Base-by-base conservation (phyloP, 1,284 basidiomycete genomes). In the Amylostereum areolatum region DNA sequence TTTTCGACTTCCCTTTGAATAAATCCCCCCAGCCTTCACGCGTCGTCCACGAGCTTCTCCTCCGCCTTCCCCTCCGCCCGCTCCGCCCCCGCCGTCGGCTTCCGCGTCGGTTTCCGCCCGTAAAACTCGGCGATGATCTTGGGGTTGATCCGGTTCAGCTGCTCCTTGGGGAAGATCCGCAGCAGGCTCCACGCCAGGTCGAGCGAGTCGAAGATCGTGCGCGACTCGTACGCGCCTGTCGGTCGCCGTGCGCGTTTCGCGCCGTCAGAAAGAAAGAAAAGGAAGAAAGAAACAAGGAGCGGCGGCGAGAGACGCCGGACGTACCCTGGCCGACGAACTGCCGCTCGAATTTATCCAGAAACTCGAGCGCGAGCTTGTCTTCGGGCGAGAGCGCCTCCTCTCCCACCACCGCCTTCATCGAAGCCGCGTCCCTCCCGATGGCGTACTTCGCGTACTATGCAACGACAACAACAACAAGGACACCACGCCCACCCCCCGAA, bases 371-470 rank as follows among this genome's bases (percentile, higher is more conserved):
- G 43, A 94, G 77, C 70, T 95, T 96, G 68, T 98, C 96, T 68
- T 98, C 96, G 0, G 84, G 73, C 32, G 90, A 93, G 57, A 99
- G 72, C 5, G 97, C 96, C 68, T 99, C 97, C 69, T 99, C 97
- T 65, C 97, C 97, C 45, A 99, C 97, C 43, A 99, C 97, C 49
- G 97, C 97, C 72, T 99, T 99, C 97, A 99, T 99, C 3, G 95
- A 81, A 1, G 96, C 94, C 31, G 97, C 97, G 65, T 99, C 97
- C 63, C 92, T 85, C 48, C 95, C 97, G 63, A 97, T 95, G 58
- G 95, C 95, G 70, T 97, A 97, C 72, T 95, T 96, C 60, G 92
- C 92, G 66, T 96, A 96, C 88, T 92, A 62, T 11, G 40, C 60
- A 63, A 60, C 60, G 46, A 49, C 46, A 51, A 34, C 52, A 50